phyloP scores from a whole-genome alignment of 139 green algal genomes.

The Klebsormidium nitens region DNA sequence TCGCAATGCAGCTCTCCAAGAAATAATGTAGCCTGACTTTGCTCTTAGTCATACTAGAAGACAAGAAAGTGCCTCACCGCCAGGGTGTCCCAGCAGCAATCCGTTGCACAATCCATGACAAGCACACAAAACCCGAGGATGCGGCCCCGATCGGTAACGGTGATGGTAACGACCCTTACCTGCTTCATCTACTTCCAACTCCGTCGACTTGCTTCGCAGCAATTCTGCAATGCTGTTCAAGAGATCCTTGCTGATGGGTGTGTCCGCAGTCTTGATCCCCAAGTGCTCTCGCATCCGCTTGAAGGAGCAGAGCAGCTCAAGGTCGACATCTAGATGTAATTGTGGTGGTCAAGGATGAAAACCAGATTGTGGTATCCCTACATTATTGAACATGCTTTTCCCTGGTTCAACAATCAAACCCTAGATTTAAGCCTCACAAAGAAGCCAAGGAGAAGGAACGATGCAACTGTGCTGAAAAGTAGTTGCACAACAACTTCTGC shows the following conservation, averaged over 20 bases:
- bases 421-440: not conserved
- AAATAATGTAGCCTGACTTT: too few species aligned
- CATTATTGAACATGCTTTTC: too few species aligned
- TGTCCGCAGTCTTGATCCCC: conserved; percentile 38
- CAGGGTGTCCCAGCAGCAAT: too few species aligned
- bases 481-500: not conserved
- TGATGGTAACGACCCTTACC: conserved; percentile 39
- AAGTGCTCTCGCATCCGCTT: conserved; percentile 69
- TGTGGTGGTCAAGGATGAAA: not conserved
- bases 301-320: conserved; percentile 58
- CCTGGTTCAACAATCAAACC: not conserved
- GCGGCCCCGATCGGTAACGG: too few species aligned
- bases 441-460: not conserved
- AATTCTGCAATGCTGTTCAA: conserved; percentile 10
- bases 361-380: too few species aligned
- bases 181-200: conserved; percentile 19
- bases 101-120: too few species aligned
- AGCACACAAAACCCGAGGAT: too few species aligned
- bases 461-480: not conserved
- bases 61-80: too few species aligned
- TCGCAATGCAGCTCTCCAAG: too few species aligned
- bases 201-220: conserved; percentile 12
- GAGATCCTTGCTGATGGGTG: not conserved
- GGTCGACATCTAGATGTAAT: conserved; percentile 7
- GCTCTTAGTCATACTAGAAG: too few species aligned